These are phyloP conservation scores for Kuraishia cidri DNA, from an alignment of 805 yeast species.

Conservation along the genomic window DNA sequence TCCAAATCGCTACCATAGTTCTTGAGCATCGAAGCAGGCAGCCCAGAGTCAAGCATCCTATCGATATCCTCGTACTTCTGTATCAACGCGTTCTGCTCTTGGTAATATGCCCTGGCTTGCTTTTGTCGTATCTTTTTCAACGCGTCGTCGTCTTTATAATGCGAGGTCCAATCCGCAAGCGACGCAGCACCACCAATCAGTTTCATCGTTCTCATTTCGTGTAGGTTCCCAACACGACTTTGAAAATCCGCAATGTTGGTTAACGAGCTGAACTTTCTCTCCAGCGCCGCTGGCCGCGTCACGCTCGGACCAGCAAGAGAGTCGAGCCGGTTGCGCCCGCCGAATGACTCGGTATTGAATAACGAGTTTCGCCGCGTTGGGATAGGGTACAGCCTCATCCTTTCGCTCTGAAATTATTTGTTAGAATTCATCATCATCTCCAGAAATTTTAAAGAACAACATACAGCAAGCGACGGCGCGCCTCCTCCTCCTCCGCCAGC, in stretches of 20 bases:
- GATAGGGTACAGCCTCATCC: too few species aligned
- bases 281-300: background rate
- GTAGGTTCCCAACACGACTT: slow-evolving; percentile 15
- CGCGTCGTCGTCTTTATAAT: slow-evolving; percentile 12
- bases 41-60: slow-evolving; percentile 58
- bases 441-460: too few species aligned
- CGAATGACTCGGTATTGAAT: background rate
- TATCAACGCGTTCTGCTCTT: slow-evolving; percentile 50
- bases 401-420: too few species aligned
- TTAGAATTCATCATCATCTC: too few species aligned
- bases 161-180: slow-evolving; percentile 30
- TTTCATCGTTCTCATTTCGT: slow-evolving; percentile 34
- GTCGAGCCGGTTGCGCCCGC: background rate
- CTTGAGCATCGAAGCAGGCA: slow-evolving; percentile 54
- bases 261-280: background rate
- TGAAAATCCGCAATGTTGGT: background rate
- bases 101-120: slow-evolving; percentile 34
- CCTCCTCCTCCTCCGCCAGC: too few species aligned
- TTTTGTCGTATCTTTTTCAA: slow-evolving; percentile 15
- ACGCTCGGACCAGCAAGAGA: background rate
- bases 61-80: slow-evolving; percentile 53
- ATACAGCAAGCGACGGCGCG: too few species aligned
- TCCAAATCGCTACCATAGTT: slow-evolving; percentile 38
- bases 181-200: slow-evolving; percentile 33
- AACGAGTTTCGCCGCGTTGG: background rate